Conservation (phyloP, 2,329 filamentous ascomycete genomes). For the Scedosporium minutisporum region DNA sequence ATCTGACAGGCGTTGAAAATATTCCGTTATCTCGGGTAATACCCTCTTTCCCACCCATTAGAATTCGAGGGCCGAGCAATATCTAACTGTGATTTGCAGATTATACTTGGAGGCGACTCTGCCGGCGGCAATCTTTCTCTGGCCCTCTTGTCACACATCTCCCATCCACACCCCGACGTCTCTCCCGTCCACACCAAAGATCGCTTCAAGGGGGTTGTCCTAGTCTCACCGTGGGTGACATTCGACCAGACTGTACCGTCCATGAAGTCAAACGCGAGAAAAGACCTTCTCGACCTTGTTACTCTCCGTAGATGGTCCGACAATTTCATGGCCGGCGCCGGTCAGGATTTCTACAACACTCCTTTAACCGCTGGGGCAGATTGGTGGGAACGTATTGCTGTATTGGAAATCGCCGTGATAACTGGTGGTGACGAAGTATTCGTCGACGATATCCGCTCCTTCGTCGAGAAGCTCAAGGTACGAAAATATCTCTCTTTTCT, state of each 20-base stretch:
- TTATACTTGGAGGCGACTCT: neutral
- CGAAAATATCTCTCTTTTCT: neutral
- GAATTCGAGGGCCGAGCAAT: neutral
- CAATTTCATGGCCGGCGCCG: neutral
- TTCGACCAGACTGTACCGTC: neutral
- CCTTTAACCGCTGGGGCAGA: neutral
- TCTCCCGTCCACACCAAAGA: neutral
- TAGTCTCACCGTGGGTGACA: neutral
- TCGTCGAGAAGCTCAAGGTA: neutral
- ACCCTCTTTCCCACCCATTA: neutral
- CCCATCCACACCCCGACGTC: neutral
- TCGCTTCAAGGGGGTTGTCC: neutral
- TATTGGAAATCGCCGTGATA: neutral
- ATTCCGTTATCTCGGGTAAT: neutral
- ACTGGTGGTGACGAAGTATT: neutral
- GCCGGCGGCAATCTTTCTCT: neutral
- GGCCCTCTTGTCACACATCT: neutral
- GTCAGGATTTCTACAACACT: neutral
- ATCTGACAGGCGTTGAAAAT: neutral
- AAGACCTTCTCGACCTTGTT: neutral
- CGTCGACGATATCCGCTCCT: neutral
- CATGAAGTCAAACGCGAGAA: neutral
- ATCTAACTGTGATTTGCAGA: neutral
- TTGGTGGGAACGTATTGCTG: neutral
- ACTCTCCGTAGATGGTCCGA: neutral